A percentile compares a stretch with the other conserved stretches of the same genome.
Evolutionary conservation across 108 stramenopile genomes (phyloP).

Genomic region (Nitzschia palea): DNA sequence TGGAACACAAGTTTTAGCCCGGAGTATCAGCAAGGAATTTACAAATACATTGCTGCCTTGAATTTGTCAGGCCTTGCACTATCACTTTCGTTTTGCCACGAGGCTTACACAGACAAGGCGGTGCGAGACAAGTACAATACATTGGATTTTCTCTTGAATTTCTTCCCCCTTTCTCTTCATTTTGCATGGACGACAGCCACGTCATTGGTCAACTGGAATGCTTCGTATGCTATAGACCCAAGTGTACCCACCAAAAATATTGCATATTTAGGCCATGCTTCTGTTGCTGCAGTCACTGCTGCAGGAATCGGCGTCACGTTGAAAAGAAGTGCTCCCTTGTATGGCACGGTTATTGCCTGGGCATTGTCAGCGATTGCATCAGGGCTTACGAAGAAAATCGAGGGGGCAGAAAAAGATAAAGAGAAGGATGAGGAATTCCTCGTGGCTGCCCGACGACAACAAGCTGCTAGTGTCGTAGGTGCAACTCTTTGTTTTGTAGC

Average conservation of each 20-base stretch:
- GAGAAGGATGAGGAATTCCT: slow-evolving; percentile 1
- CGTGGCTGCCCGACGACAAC: slow-evolving; percentile 11
- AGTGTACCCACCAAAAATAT: slow-evolving; percentile 5
- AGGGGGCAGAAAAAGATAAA: not conserved
- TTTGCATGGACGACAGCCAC: slow-evolving; percentile 80
- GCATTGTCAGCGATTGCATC: slow-evolving; percentile 56
- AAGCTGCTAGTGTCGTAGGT: not conserved
- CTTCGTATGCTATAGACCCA: slow-evolving; percentile 43
- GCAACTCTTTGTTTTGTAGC: slow-evolving; percentile 2
- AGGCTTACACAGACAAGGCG: not conserved
- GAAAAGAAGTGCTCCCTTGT: slow-evolving; percentile 44
- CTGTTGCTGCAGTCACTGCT: slow-evolving; percentile 56
- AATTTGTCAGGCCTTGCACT: slow-evolving; percentile 62
- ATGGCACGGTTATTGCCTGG: slow-evolving; percentile 71
- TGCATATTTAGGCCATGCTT: slow-evolving; percentile 55
- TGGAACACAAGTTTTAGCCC: slow-evolving; percentile 78
- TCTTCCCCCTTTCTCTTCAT: slow-evolving; percentile 57
- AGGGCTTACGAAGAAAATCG: slow-evolving; percentile 4
- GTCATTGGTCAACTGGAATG: slow-evolving; percentile 73
- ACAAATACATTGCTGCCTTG: slow-evolving; percentile 44
- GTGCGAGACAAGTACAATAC: not conserved
- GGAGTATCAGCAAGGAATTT: slow-evolving; percentile 48
- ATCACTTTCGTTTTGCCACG: slow-evolving; percentile 39
- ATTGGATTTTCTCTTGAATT: slow-evolving; percentile 21
- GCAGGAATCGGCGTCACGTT: slow-evolving; percentile 58